phyloP scores from a whole-genome alignment of 2,329 filamentous ascomycete species.

The Pseudofabraea citricarpa region DNA sequence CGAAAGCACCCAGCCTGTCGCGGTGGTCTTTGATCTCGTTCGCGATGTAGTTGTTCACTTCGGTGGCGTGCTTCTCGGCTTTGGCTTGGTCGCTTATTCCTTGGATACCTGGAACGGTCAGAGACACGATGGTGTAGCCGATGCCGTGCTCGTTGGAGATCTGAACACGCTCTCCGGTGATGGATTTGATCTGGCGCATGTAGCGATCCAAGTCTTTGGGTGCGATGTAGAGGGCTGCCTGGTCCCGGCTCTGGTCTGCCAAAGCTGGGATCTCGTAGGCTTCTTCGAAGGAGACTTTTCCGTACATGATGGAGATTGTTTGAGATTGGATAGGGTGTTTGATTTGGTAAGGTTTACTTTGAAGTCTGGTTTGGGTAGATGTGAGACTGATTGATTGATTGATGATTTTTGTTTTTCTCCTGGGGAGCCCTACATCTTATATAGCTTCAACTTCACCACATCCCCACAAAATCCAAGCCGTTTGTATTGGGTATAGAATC shows the following conservation, averaged over 20 bases:
- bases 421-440: too few relatives aligned
- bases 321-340: too few relatives aligned
- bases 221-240: not conserved
- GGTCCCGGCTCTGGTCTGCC: constrained; percentile 40
- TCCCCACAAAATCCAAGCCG: too few relatives aligned
- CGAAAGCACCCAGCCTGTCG: constrained; percentile 42
- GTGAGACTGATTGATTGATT: too few relatives aligned
- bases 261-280: constrained; percentile 56
- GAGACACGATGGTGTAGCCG: constrained; percentile 43
- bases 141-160: constrained; percentile 42
- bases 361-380: too few relatives aligned
- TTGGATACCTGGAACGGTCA: constrained; percentile 44
- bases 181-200: constrained; percentile 47
- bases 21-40: constrained; percentile 20
- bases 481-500: too few relatives aligned
- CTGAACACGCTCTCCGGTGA: constrained; percentile 37
- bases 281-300: constrained; percentile 59
- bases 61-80: constrained; percentile 36
- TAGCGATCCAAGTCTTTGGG: not conserved
- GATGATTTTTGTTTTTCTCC: too few relatives aligned
- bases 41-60: constrained; percentile 26
- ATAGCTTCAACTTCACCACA: too few relatives aligned
- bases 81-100: constrained; percentile 37
- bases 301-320: too few relatives aligned
- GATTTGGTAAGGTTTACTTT: too few relatives aligned